These are phyloP conservation scores for Raphanus raphanistrum DNA, from an alignment of 345 rosid species.

Conservation along the genomic window DNA sequence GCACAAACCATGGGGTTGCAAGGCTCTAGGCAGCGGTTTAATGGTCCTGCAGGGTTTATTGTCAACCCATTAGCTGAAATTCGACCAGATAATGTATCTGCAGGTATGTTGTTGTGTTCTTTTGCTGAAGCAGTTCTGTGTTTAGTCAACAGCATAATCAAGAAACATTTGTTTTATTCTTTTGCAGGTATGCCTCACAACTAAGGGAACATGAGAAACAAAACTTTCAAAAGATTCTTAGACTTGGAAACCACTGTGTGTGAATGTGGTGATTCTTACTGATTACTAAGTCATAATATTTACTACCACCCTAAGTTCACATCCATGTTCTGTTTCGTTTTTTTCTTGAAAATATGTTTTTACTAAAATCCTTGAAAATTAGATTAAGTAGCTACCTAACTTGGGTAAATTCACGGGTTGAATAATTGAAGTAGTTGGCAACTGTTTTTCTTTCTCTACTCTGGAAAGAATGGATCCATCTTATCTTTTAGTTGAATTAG, in stretches of 20 bases:
- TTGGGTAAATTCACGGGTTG: not conserved
- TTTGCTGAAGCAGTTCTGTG: not conserved
- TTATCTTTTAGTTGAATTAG: not conserved
- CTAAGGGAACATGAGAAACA: conserved; percentile 12
- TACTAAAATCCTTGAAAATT: not conserved
- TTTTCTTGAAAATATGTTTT: conserved; percentile 12
- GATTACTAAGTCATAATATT: conserved; percentile 10
- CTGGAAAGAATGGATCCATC: not conserved
- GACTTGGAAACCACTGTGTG: conserved; percentile 17
- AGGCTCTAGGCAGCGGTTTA: conserved; percentile 52
- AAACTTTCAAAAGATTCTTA: not conserved
- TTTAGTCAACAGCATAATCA: not conserved
- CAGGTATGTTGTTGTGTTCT: conserved; percentile 17
- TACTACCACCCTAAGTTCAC: conserved; percentile 3
- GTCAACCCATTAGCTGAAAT: conserved; percentile 92
- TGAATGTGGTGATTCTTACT: conserved; percentile 32
- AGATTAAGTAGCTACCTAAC: not conserved
- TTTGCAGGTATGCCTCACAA: conserved; percentile 27
- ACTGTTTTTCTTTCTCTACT: conserved; percentile 2
- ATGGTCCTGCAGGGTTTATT: conserved; percentile 55
- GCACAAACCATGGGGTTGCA: conserved; percentile 43
- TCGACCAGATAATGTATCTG: conserved; percentile 34
- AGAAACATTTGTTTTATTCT: not conserved
- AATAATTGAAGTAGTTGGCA: not conserved
- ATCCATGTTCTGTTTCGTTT: conserved; percentile 1